Conservation (phyloP, 1,284 basidiomycete species). For the Earliella scabrosa region DNA sequence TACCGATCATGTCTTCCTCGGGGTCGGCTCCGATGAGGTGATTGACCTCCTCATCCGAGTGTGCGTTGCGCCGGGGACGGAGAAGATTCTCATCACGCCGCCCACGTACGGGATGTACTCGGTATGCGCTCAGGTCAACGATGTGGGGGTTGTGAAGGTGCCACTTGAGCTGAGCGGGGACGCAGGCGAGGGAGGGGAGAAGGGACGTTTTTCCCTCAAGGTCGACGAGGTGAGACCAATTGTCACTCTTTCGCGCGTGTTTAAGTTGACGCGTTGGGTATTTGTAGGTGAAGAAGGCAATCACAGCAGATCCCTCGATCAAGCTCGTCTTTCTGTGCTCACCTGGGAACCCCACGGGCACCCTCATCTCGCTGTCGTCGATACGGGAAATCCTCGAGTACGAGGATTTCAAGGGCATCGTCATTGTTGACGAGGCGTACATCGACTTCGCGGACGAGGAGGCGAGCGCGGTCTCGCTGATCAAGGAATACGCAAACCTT, state of each 20-base stretch:
- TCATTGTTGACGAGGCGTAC: conserved; percentile 97
- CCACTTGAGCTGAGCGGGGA: conserved; percentile 68
- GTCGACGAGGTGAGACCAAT: conserved; percentile 69
- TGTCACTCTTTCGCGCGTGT: background rate
- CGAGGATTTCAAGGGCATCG: conserved; percentile 85
- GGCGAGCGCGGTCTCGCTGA: conserved; percentile 71
- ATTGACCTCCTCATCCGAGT: conserved; percentile 95
- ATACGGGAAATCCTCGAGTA: conserved; percentile 82
- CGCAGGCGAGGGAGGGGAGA: conserved; percentile 68
- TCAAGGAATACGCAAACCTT: conserved; percentile 87
- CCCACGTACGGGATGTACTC: conserved; percentile 99
- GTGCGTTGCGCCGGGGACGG: conserved; percentile 80
- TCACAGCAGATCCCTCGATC: conserved; percentile 73
- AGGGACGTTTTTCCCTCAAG: conserved; percentile 78
- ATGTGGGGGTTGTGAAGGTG: conserved; percentile 84
- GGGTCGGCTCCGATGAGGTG: conserved; percentile 97
- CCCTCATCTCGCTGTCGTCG: conserved; percentile 76
- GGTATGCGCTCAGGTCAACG: conserved; percentile 96
- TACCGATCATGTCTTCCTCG: conserved; percentile 85
- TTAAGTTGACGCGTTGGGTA: background rate
- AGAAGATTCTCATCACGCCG: conserved; percentile 87
- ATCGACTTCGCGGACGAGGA: conserved; percentile 85
- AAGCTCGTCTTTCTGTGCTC: conserved; percentile 97
- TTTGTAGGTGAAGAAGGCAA: conserved; percentile 69
- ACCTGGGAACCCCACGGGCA: conserved; percentile 97